Base-by-base conservation (phyloP, 2,329 filamentous ascomycete genomes). In the Thielaviopsis euricoi region DNA sequence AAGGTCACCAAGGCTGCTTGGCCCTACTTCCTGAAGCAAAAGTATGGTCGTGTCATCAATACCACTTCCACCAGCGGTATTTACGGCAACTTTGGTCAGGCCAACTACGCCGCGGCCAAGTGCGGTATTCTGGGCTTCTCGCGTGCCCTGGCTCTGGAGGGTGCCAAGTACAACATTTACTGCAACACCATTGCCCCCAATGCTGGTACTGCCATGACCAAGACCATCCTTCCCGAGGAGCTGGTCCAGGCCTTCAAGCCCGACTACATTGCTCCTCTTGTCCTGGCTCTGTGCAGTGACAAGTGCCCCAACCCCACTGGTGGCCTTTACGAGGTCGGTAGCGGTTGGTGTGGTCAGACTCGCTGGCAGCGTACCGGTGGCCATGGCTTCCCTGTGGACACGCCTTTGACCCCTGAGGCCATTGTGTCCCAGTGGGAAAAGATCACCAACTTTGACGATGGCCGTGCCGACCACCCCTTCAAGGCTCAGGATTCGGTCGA, bases 241-340 rank as follows among this genome's bases (percentile, higher is more conserved):
- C 83, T 97, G 75, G 90, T 98, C 19, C 90, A 97, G 76, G 91
- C 93, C 52, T 95, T 98, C 79, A 98, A 97, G 83, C 93, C 93
- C 61, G 91, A 97, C 69, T 97, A 95, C 73, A 90, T 98, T 70
- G 93, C 93, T 56, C 93, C 93, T 61, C 75, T 97, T 43, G 90
- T 98, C 55, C 82, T 91, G 58, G 82, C 90, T 50, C 86, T 98
- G 59, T 77, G 71, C 71, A 88, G 83, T 69, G 93, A 98, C 74
- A 87, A 88, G 73, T 83, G 89, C 56, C 91, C 93, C 26, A 82
- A 86, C 64, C 81, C 83, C 17, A 96, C 89, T 59, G 91, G 91
- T 63, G 85, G 85, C 56, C 79, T 98, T 53, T 98, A 89, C 73
- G 93, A 98, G 75, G 88, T 91, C 64, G 93, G 93, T 66, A 93